These are phyloP conservation scores for Platanthera zijinensis DNA, from an alignment of 106 monocot species.

Conservation along the genomic window DNA sequence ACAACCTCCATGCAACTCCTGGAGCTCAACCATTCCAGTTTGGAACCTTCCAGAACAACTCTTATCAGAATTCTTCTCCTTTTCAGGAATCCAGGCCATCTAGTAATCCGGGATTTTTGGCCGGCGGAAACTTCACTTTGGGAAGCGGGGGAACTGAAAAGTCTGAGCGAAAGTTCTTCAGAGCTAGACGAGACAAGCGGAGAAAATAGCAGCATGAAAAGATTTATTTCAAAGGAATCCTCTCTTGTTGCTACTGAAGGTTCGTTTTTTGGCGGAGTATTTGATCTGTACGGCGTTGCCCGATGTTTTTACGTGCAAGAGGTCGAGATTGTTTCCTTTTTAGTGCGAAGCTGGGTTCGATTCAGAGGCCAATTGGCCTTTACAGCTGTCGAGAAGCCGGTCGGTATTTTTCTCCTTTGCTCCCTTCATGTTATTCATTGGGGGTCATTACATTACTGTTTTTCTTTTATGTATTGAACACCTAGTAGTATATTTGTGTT, in stretches of 20 bases:
- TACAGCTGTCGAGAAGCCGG: not conserved
- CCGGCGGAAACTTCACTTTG: slow-evolving; percentile 63
- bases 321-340: not conserved
- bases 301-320: not conserved
- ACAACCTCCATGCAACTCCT: slow-evolving; percentile 18
- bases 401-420: no score
- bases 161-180: slow-evolving; percentile 26
- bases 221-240: not conserved
- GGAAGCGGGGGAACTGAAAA: slow-evolving; percentile 58
- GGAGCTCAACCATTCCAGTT: slow-evolving; percentile 13
- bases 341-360: not conserved
- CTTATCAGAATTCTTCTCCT: slow-evolving; percentile 14
- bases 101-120: slow-evolving; percentile 17
- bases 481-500: no score
- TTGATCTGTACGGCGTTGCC: not conserved
- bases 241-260: not conserved
- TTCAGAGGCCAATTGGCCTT: not conserved
- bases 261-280: not conserved
- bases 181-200: slow-evolving; percentile 28
- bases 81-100: slow-evolving; percentile 19
- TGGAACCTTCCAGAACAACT: slow-evolving; percentile 1
- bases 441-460: no score
- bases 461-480: no score
- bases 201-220: slow-evolving; percentile 13
- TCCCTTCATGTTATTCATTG: no score